Evolutionary conservation across 2,329 filamentous ascomycete species (phyloP).

Genomic region (Plenodomus lindquistii): DNA sequence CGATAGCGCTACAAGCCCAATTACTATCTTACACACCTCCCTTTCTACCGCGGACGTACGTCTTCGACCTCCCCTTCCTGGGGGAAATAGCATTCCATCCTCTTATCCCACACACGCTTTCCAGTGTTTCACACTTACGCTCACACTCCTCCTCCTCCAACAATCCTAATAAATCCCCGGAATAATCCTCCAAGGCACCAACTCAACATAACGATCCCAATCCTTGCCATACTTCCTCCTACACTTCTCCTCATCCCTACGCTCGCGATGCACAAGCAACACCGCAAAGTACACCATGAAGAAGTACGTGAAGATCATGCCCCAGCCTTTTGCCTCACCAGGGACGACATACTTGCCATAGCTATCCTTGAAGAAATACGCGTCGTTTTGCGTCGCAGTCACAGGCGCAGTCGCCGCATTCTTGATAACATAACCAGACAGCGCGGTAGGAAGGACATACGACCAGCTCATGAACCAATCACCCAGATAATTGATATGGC

Average conservation of each 20-base stretch:
- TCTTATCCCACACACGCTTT: not conserved
- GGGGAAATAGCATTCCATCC: slow-evolving; percentile 36
- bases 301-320: slow-evolving; percentile 89
- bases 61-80: slow-evolving; percentile 26
- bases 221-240: slow-evolving; percentile 87
- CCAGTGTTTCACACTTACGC: not conserved
- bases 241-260: slow-evolving; percentile 90
- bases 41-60: slow-evolving; percentile 15
- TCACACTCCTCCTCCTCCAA: too few species aligned
- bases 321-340: slow-evolving; percentile 77
- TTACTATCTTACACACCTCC: not conserved
- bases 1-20: slow-evolving; percentile 8
- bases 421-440: slow-evolving; percentile 77
- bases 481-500: slow-evolving; percentile 94
- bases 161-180: slow-evolving; percentile 74
- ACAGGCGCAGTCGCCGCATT: slow-evolving; percentile 46
- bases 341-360: slow-evolving; percentile 69
- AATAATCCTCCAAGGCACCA: slow-evolving; percentile 80
- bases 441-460: slow-evolving; percentile 82
- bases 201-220: slow-evolving; percentile 85
- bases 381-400: slow-evolving; percentile 51
- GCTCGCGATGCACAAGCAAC: slow-evolving; percentile 81
- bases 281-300: slow-evolving; percentile 91
- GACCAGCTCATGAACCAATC: slow-evolving; percentile 95
- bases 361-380: slow-evolving; percentile 58